Evolutionary conservation across 2,329 filamentous ascomycete genomes (phyloP).

Genomic region (Trichoderma oligosporum): DNA sequence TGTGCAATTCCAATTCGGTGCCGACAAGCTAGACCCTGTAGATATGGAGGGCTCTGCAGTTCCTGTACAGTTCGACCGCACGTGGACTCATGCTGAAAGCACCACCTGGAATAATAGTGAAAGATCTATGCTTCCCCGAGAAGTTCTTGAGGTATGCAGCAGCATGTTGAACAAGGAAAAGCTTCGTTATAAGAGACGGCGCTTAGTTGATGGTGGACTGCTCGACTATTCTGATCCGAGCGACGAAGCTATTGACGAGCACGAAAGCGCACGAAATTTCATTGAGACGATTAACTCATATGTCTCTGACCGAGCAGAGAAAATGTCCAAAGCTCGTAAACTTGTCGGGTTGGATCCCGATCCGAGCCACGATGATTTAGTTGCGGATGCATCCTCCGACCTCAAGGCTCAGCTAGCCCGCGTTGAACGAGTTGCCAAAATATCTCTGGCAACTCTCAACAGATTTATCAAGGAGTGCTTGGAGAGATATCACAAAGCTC

Average conservation of each 20-base stretch:
- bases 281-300: slow-evolving; percentile 73
- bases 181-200: slow-evolving; percentile 57
- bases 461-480: slow-evolving; percentile 79
- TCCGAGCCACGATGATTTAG: slow-evolving; percentile 21
- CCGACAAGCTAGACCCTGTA: slow-evolving; percentile 90
- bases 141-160: slow-evolving; percentile 67
- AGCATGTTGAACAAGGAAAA: slow-evolving; percentile 66
- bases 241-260: slow-evolving; percentile 68
- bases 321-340: slow-evolving; percentile 52
- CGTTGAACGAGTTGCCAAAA: slow-evolving; percentile 73
- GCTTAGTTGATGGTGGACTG: slow-evolving; percentile 57
- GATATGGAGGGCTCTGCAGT: slow-evolving; percentile 96
- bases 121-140: slow-evolving; percentile 64
- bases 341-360: slow-evolving; percentile 46
- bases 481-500: slow-evolving; percentile 84
- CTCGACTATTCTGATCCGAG: slow-evolving; percentile 68
- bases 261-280: slow-evolving; percentile 80
- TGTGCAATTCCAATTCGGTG: slow-evolving; percentile 96
- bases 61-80: slow-evolving; percentile 87
- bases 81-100: slow-evolving; percentile 76
- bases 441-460: slow-evolving; percentile 69
- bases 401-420: slow-evolving; percentile 31
- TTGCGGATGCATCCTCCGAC: slow-evolving; percentile 28
- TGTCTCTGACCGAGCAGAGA: slow-evolving; percentile 59
- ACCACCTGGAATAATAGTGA: slow-evolving; percentile 78